Percentiles rank a stretch among this genome's conserved stretches.
These are phyloP conservation scores for Rhodomyrtus tomentosa DNA, from an alignment of 345 rosid species.

Conservation along the genomic window DNA sequence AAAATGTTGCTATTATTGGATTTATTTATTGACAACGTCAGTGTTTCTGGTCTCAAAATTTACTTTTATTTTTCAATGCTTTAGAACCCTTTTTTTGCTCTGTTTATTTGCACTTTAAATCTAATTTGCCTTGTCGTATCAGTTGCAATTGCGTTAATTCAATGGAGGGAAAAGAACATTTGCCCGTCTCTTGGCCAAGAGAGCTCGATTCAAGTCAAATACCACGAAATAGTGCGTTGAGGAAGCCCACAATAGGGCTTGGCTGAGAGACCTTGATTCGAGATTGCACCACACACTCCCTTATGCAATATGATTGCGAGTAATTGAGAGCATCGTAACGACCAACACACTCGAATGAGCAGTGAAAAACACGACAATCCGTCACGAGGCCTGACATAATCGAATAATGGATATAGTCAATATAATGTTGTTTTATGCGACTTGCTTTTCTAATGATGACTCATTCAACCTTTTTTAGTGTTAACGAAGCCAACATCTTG, in stretches of 20 bases:
- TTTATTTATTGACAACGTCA: background rate
- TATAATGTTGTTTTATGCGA: background rate
- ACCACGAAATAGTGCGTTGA: background rate
- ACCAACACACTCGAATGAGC: accelerated
- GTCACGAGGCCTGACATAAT: background rate
- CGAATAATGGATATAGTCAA: background rate
- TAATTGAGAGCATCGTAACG: background rate
- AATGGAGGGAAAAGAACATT: background rate
- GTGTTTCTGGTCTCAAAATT: too few species aligned
- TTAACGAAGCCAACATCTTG: background rate
- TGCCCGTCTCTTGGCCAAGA: background rate
- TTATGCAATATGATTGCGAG: background rate
- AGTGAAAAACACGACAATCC: accelerated
- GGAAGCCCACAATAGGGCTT: background rate
- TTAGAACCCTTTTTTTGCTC: background rate
- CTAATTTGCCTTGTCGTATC: background rate
- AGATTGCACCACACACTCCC: background rate
- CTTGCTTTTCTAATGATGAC: background rate
- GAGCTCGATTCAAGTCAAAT: background rate
- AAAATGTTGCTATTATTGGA: background rate
- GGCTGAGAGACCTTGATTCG: background rate
- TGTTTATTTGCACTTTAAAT: background rate
- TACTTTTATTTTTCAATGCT: background rate
- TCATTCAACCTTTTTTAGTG: accelerated
- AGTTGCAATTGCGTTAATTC: background rate